Base-by-base conservation (phyloP, 1,139 yeast species). In the Candida tetrigidarum region DNA sequence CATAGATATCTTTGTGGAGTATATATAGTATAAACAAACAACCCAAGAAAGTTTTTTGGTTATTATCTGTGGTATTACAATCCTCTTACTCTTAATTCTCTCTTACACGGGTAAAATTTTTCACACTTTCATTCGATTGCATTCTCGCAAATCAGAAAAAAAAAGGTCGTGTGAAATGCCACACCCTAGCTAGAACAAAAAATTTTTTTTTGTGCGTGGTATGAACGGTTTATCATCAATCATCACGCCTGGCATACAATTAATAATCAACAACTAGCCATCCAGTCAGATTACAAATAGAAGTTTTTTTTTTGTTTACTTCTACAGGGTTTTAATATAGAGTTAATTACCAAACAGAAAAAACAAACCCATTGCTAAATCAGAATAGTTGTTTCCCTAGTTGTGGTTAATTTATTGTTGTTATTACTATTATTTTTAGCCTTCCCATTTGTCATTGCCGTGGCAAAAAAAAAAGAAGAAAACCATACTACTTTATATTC, bases 361-460 rank as follows among this genome's bases (percentile, higher is more conserved):
- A n/a, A 28, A 28, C 8, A 5, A 12, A 28, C 18, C 2, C 8
- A 28, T 28, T 12, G 4, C 4, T 7, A 15, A 16, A 28, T 27
- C 14, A 27, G 14, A 27, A 27, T 11, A 27, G 30, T 11, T 12
- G 11, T n/a, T 15, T 14, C 16, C 16, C n/a, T 10, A n/a, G n/a
- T n/a, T n/a, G n/a, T n/a, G n/a, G 14, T 9, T 28, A 7, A 4
- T 9, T 28, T 19, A 11, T 19, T 18, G 6, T 32, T 19, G 10
- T 19, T 20, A 19, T 30, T 16, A 14, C 15, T 7, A 22, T 20
- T 11, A 8, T 33, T 33, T 33, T 33, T 34, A 11, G 3, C 25
- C 15, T 33, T 33, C n/a, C 18, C 18, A 7, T 20, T 19, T 33
- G 20, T 15, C 20, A 12, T 34, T 34, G 37, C 37, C 37, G 37